These are phyloP conservation scores for Fragilaria radians DNA, from an alignment of 108 stramenopile genomes.

Conservation along the genomic window DNA sequence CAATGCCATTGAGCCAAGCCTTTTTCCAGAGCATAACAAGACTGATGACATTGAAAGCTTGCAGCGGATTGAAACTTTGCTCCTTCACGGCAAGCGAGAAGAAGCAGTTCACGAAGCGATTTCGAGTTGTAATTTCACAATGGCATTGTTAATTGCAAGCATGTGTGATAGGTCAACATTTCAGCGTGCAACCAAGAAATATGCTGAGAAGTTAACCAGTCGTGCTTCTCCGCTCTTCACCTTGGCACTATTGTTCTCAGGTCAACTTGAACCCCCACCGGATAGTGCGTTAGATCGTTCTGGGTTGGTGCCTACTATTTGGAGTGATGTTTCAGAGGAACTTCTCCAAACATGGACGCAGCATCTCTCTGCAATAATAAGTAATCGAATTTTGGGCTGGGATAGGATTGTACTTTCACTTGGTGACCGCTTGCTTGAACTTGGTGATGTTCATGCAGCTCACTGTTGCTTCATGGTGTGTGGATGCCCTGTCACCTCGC, in stretches of 20 bases:
- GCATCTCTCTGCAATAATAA: slow-evolving; percentile 68
- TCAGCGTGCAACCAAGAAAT: slow-evolving; percentile 43
- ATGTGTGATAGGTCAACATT: slow-evolving; percentile 63
- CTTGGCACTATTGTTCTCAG: slow-evolving; percentile 52
- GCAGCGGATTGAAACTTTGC: slow-evolving; percentile 36
- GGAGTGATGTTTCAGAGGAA: slow-evolving; percentile 30
- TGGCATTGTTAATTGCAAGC: slow-evolving; percentile 68
- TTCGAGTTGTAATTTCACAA: slow-evolving; percentile 44
- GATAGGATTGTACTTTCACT: slow-evolving; percentile 63
- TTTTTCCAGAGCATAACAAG: background rate
- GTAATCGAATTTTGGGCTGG: slow-evolving; percentile 76
- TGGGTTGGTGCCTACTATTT: slow-evolving; percentile 23
- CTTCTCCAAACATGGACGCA: slow-evolving; percentile 47
- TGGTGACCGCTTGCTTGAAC: slow-evolving; percentile 60
- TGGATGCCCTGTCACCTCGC: slow-evolving; percentile 47
- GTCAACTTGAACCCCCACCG: slow-evolving; percentile 34
- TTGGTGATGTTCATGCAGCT: slow-evolving; percentile 50
- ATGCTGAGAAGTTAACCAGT: slow-evolving; percentile 39
- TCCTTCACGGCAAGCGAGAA: slow-evolving; percentile 59
- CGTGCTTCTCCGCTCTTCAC: slow-evolving; percentile 74
- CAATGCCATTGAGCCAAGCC: background rate
- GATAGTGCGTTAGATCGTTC: slow-evolving; percentile 16
- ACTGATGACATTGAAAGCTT: slow-evolving; percentile 10
- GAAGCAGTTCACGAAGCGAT: slow-evolving; percentile 66
- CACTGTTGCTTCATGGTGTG: slow-evolving; percentile 87